phyloP scores from a whole-genome alignment of 1,284 basidiomycete genomes.

The Cryptococcus hybrid region DNA sequence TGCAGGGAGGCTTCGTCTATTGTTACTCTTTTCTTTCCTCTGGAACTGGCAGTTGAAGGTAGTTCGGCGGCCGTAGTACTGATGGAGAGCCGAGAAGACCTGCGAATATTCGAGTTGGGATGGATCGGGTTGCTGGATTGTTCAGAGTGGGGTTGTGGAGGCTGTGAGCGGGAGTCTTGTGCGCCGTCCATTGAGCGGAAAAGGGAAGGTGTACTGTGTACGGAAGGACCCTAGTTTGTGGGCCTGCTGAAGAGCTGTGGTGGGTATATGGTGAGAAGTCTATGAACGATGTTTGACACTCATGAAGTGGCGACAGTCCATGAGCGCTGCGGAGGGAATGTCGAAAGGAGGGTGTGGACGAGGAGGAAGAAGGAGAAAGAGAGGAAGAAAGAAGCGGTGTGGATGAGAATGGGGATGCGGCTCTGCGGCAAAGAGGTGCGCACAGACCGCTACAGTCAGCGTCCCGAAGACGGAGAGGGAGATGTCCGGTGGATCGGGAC shows the following conservation, averaged over 20 bases:
- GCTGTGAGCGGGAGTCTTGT: too few species aligned
- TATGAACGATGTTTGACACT: background rate
- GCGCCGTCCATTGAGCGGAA: too few species aligned
- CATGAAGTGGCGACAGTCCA: background rate
- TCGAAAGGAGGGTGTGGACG: background rate
- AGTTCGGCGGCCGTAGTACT: conserved; percentile 11
- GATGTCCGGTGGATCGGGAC: background rate
- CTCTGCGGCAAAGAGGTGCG: background rate
- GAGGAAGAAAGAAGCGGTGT: background rate
- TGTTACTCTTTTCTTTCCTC: conserved; percentile 29
- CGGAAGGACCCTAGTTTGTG: too few species aligned
- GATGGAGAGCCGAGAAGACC: conserved; percentile 35
- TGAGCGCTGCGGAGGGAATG: background rate
- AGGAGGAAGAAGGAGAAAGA: background rate
- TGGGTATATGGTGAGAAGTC: too few species aligned
- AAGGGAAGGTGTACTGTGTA: too few species aligned
- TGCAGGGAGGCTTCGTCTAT: conserved; percentile 6
- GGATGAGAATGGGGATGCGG: background rate
- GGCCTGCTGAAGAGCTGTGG: too few species aligned
- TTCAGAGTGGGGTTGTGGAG: too few species aligned
- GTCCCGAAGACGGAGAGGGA: background rate
- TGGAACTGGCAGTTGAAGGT: conserved; percentile 10
- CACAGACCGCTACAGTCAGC: background rate
- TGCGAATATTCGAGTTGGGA: conserved; percentile 15
- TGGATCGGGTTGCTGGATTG: too few species aligned